phyloP scores from a whole-genome alignment of 768 basidiomycete species.

The Arthromyces matolae region DNA sequence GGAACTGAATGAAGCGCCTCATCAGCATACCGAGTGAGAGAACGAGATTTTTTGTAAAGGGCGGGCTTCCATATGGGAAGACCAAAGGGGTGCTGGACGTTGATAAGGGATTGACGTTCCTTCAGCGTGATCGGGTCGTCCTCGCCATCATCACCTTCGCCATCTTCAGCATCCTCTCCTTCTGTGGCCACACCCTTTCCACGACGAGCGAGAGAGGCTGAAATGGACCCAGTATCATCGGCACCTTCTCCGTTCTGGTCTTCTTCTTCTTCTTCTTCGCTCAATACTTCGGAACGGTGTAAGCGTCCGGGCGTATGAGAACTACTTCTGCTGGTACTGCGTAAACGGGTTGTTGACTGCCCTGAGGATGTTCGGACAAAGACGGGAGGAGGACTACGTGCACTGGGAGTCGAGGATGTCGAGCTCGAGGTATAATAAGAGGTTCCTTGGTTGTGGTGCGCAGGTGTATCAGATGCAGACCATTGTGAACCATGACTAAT shows the following conservation, averaged over 20 bases:
- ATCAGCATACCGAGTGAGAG: constrained; percentile 95
- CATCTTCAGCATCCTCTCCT: constrained; percentile 38
- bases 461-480: constrained; percentile 54
- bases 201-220: constrained; percentile 22
- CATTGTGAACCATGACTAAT: constrained; percentile 56
- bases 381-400: constrained; percentile 40
- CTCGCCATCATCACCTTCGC: constrained; percentile 41
- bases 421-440: constrained; percentile 53
- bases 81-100: constrained; percentile 98
- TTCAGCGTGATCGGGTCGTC: constrained; percentile 89
- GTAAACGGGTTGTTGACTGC: constrained; percentile 43
- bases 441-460: constrained; percentile 65
- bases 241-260: constrained; percentile 34
- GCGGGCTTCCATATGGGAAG: constrained; percentile 99
- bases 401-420: constrained; percentile 40
- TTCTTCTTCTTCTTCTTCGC: constrained; percentile 52
- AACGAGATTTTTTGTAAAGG: constrained; percentile 94
- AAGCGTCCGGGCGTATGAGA: constrained; percentile 45
- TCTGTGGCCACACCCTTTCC: constrained; percentile 43
- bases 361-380: constrained; percentile 49
- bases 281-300: constrained; percentile 38
- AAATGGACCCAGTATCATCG: constrained; percentile 19
- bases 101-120: constrained; percentile 96
- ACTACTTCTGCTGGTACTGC: constrained; percentile 65
- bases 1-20: constrained; percentile 90